Percentiles rank a stretch among this genome's conserved stretches.
phyloP scores from a whole-genome alignment of 352 stramenopile species.

The Pythium utonaiense region DNA sequence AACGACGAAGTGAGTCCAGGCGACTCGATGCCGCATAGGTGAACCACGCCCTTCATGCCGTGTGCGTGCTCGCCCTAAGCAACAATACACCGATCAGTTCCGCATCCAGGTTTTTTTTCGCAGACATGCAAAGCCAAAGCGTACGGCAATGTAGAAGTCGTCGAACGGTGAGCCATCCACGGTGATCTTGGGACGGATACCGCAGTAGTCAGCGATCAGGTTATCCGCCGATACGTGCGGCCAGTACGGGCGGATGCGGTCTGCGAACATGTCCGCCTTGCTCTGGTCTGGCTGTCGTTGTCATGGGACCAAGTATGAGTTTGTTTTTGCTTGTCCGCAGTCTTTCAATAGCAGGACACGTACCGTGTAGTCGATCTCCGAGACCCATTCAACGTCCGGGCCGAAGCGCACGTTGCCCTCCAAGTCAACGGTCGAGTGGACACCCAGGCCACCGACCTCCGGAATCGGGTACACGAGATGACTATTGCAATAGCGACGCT shows the following conservation, averaged over 20 bases:
- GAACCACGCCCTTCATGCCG: constrained; percentile 81
- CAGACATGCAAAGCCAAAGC: neutral
- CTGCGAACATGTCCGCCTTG: constrained; percentile 59
- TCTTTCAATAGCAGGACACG: too few relatives aligned
- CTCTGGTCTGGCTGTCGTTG: constrained; percentile 35
- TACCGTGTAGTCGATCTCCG: constrained; percentile 84
- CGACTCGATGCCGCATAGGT: constrained; percentile 96
- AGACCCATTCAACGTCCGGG: constrained; percentile 95
- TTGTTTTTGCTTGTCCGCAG: too few relatives aligned
- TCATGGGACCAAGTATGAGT: neutral
- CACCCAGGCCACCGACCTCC: constrained; percentile 91
- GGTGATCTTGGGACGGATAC: constrained; percentile 93
- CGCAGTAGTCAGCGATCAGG: constrained; percentile 92
- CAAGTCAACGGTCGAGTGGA: constrained; percentile 96
- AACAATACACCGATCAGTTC: neutral
- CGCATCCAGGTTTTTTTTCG: neutral
- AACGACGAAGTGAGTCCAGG: constrained; percentile 91
- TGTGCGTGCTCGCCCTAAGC: constrained; percentile 55
- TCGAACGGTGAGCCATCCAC: constrained; percentile 50
- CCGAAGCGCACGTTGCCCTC: constrained; percentile 93
- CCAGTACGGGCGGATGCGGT: constrained; percentile 92
- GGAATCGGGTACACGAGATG: constrained; percentile 96
- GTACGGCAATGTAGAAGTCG: constrained; percentile 91
- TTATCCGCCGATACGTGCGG: constrained; percentile 69
- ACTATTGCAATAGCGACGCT: too few relatives aligned